A percentile compares a stretch with the other conserved stretches of the same genome.
Evolutionary conservation across 148 eudicot species (phyloP).

Genomic region (Camellia lanceoleosa): DNA sequence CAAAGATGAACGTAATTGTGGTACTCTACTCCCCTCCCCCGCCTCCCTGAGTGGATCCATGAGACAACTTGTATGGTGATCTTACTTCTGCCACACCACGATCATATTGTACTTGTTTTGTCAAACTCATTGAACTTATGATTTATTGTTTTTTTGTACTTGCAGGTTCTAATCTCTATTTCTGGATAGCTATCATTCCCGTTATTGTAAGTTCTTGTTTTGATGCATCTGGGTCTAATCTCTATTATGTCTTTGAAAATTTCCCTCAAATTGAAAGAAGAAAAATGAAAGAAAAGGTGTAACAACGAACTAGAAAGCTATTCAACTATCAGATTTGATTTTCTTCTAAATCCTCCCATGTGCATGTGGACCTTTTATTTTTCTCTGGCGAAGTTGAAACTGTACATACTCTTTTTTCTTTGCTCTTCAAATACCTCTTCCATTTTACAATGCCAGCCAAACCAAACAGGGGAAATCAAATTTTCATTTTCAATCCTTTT

Average conservation of each 20-base stretch:
- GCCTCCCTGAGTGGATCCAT: background rate
- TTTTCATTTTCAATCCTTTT: background rate
- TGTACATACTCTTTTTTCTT: background rate
- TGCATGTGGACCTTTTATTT: background rate
- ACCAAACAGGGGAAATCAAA: background rate
- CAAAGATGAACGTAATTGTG: background rate
- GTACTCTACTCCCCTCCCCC: background rate
- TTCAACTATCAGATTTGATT: too few relatives aligned
- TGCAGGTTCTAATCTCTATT: conserved; percentile 92
- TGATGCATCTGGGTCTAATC: background rate
- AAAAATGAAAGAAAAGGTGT: too few relatives aligned
- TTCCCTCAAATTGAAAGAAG: too few relatives aligned
- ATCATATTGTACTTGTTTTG: background rate
- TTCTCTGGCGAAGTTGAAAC: background rate
- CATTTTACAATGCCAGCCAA: too few relatives aligned
- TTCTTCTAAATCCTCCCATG: background rate
- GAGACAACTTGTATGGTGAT: background rate
- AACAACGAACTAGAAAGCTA: too few relatives aligned
- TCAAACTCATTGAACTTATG: background rate
- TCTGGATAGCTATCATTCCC: conserved; percentile 95
- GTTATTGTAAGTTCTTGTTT: conserved; percentile 62
- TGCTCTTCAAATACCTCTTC: too few relatives aligned
- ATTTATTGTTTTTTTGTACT: background rate
- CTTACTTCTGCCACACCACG: too few relatives aligned
- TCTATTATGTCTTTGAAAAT: background rate